Evolutionary conservation across 2,329 filamentous ascomycete species (phyloP).

Genomic region (Colletotrichum camelliae): DNA sequence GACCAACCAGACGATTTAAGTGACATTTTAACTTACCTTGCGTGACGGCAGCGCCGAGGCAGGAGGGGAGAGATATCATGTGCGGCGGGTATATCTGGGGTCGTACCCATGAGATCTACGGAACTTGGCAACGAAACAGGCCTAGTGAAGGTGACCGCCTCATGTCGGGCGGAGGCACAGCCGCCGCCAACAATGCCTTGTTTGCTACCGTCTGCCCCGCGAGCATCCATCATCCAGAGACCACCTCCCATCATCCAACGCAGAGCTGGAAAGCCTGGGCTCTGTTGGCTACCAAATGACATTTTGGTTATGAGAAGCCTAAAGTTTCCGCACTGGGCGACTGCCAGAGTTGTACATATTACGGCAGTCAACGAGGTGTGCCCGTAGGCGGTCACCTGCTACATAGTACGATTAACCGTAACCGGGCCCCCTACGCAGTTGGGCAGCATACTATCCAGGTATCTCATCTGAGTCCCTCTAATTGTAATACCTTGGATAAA

Average conservation of each 20-base stretch:
- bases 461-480: too few relatives aligned
- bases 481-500: too few relatives aligned
- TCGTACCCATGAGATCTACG: background rate
- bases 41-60: background rate
- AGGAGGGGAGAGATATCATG: background rate
- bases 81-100: background rate
- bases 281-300: background rate
- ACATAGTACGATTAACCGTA: too few relatives aligned
- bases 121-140: accelerated
- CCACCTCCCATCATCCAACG: background rate
- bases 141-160: accelerated
- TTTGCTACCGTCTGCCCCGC: background rate
- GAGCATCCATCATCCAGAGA: background rate
- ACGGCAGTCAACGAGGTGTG: too few relatives aligned
- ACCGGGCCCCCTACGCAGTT: too few relatives aligned
- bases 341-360: too few relatives aligned
- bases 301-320: too few relatives aligned
- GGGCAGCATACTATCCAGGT: too few relatives aligned
- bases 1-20: background rate
- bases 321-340: too few relatives aligned
- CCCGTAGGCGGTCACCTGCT: too few relatives aligned
- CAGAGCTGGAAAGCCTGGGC: accelerated
- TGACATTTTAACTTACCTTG: background rate
- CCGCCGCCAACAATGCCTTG: background rate
- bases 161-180: background rate